phyloP scores from a whole-genome alignment of 2,329 filamentous ascomycete genomes.

The Neofusicoccum cordaticola region DNA sequence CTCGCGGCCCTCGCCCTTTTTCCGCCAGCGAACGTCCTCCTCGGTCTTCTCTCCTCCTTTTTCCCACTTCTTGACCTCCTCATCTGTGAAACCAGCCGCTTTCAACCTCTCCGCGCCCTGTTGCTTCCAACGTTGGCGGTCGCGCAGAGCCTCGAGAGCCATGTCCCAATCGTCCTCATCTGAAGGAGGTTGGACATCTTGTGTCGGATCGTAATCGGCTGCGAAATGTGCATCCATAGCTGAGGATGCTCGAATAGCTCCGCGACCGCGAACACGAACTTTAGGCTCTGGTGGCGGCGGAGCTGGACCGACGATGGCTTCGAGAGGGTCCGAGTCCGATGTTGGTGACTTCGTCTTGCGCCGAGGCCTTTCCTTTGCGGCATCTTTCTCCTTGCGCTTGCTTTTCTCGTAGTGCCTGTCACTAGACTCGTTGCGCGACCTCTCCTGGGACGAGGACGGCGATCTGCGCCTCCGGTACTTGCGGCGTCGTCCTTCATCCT shows the following conservation, averaged over 20 bases:
- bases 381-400: background rate
- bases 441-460: slow-evolving; percentile 20
- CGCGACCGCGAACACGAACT: slow-evolving; percentile 66
- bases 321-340: slow-evolving; percentile 67
- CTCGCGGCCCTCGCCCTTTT: slow-evolving; percentile 64
- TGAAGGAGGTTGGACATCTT: slow-evolving; percentile 53
- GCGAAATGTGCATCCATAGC: slow-evolving; percentile 82
- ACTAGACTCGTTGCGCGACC: background rate
- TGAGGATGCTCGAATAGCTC: slow-evolving; percentile 58
- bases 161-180: slow-evolving; percentile 72
- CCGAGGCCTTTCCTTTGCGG: background rate
- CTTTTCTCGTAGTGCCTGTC: background rate
- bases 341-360: slow-evolving; percentile 13
- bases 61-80: slow-evolving; percentile 71
- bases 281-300: slow-evolving; percentile 51
- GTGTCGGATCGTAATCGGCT: slow-evolving; percentile 57
- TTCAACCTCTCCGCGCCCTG: slow-evolving; percentile 73
- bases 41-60: slow-evolving; percentile 60
- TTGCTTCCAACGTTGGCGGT: slow-evolving; percentile 74
- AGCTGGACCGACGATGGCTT: slow-evolving; percentile 71
- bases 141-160: slow-evolving; percentile 72
- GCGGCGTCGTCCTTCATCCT: background rate
- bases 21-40: slow-evolving; percentile 70
- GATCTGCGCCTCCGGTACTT: slow-evolving; percentile 17
- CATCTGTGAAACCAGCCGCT: slow-evolving; percentile 74